phyloP scores from a whole-genome alignment of 257 asterid genomes.

The Rubia yunnanensis region DNA sequence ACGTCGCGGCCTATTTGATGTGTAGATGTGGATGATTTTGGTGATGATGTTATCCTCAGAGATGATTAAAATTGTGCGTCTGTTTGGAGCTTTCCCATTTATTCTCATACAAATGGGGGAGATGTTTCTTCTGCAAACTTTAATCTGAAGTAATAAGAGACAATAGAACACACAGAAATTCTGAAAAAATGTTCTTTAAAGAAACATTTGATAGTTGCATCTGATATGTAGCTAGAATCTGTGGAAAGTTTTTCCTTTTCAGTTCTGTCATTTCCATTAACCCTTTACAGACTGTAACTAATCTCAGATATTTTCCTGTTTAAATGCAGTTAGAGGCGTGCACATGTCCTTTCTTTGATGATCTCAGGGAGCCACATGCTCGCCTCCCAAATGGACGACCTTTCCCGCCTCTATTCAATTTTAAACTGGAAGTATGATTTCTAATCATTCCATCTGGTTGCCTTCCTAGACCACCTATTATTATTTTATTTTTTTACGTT shows the following conservation, averaged over 20 bases:
- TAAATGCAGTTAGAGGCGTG: constrained; percentile 76
- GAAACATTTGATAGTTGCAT: not conserved
- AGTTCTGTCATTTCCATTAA: not conserved
- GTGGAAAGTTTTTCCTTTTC: not conserved
- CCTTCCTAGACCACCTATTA: not conserved
- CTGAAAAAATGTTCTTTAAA: not conserved
- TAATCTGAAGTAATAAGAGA: not conserved
- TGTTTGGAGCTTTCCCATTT: too few species aligned
- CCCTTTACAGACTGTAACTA: not conserved
- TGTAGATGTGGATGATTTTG: too few species aligned
- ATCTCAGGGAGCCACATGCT: constrained; percentile 73
- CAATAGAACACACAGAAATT: not conserved
- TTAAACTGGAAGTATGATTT: constrained; percentile 64
- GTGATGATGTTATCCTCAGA: too few species aligned
- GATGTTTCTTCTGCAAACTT: too few species aligned
- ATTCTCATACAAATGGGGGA: too few species aligned
- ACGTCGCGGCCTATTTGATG: too few species aligned
- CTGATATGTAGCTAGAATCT: not conserved
- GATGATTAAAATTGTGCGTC: too few species aligned
- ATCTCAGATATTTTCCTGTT: constrained; percentile 1
- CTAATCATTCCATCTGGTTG: constrained; percentile 2
- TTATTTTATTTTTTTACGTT: not conserved
- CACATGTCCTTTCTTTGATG: constrained; percentile 81
- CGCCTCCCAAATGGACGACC: constrained; percentile 77
- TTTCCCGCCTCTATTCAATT: constrained; percentile 72